Evolutionary conservation across 2,329 filamentous ascomycete species (phyloP), one percentile per base, ranked within the genome.

Genomic region (Colletotrichum neosansevieriae): DNA sequence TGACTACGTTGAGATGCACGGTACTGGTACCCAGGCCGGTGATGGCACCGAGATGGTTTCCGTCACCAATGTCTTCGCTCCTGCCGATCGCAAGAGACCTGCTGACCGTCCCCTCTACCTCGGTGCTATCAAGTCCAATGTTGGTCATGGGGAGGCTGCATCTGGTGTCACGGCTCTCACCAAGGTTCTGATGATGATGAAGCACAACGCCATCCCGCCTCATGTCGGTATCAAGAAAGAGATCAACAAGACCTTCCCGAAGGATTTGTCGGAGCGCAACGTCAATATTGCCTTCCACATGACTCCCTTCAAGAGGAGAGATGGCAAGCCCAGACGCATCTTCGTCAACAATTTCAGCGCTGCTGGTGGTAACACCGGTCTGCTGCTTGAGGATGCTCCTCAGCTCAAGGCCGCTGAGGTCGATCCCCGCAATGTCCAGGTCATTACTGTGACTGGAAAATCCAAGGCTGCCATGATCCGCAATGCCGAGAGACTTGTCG

Each of bases 1-100:
- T 56, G 89, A 89, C 78, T 97, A 95, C 74, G 90, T 97, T 9
- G 94, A 97, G 79, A 94, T 96, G 90, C 93, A 97, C 77, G 94
- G 92, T 13, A 97, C 94, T 3, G 94, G 94, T 36, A 97, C 93
- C 0, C 92, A 96, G 77, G 93, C 92, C 36, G 94, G 92, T 69
- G 94, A 97, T 75, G 90, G 89, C 7, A 91, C 89, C 4, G 94
- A 97, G 77, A 94, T 95, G 91, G 84, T 88, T 1, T 94, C 91
- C 0, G 91, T 97, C 56, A 88, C 89, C 3, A 79, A 83, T 56
- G 80, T 84, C 6, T 87, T 84, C 70, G 84, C 84, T 0, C 84
- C 85, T 5, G 79, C 80, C 1, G 75, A 82, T 29, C 79, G 81
- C 17, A 82, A 85, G 71, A 79, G 83, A 29, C 77, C 83, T 2